Percentiles rank a stretch among this genome's conserved stretches.
Evolutionary conservation across 2,329 filamentous ascomycete genomes (phyloP).

Genomic region (Xylariaceae sp.): DNA sequence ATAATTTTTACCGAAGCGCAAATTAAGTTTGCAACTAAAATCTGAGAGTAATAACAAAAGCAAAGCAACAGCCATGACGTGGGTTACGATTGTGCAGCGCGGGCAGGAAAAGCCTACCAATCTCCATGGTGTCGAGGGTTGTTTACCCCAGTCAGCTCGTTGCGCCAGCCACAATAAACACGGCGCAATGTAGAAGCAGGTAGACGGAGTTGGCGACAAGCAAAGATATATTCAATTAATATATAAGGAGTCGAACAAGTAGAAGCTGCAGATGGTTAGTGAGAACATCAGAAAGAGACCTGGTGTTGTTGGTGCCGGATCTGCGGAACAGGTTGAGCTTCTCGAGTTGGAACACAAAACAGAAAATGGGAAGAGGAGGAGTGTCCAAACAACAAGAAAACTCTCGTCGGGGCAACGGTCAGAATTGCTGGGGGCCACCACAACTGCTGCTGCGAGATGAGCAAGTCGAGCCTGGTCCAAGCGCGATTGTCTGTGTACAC

Average conservation of each 20-base stretch:
- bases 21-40: neutral
- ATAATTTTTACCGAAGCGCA: slow-evolving; percentile 9
- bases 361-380: slow-evolving; percentile 36
- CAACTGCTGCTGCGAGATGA: no score
- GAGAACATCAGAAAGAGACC: slow-evolving; percentile 27
- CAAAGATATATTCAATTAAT: slow-evolving; percentile 11
- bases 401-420: slow-evolving; percentile 42
- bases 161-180: slow-evolving; percentile 40
- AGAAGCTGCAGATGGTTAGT: slow-evolving; percentile 22
- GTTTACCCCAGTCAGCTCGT: slow-evolving; percentile 38
- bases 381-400: slow-evolving; percentile 41
- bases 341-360: slow-evolving; percentile 31
- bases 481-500: neutral
- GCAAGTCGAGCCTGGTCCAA: neutral
- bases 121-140: slow-evolving; percentile 38
- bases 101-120: slow-evolving; percentile 31
- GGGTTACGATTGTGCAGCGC: neutral
- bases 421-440: slow-evolving; percentile 27
- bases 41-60: no score
- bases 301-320: slow-evolving; percentile 29
- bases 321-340: slow-evolving; percentile 22
- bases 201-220: slow-evolving; percentile 10
- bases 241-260: slow-evolving; percentile 4
- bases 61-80: no score
- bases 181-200: slow-evolving; percentile 18